Base-by-base conservation (phyloP, 2,329 filamentous ascomycete species). In the Fusarium papillatum region DNA sequence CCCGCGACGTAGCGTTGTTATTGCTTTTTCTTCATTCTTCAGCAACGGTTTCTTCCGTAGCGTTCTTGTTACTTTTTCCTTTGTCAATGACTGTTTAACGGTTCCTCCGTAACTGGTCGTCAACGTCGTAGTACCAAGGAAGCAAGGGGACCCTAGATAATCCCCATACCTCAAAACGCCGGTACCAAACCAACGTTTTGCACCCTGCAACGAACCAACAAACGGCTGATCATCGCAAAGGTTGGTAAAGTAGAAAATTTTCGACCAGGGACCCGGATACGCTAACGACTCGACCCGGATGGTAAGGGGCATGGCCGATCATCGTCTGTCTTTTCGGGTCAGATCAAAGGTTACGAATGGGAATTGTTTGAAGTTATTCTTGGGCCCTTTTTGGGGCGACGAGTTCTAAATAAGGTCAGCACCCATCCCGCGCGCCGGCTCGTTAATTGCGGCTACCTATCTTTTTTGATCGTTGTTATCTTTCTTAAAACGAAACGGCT, bases 371-470 rank as follows among this genome's bases (percentile, higher is more conserved):
- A 36, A 34, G 53, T 34, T 57, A 22, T 57, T 34, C 46, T 50
- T 50, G 38, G 50, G 50, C 19, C 53, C 22, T 16, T 31, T 31
- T 31, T 31, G 29, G 19, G 24, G 50, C 29, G 16, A 31, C 29
- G 29, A 31, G 53, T 29, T 57, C 53, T 57, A 57, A 57, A 57
- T 59, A 59, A 59, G 55, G 55, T 14, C 55, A 59, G 55, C 29
- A 16, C 29, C 55, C 31, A 14, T 38, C 55, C 55, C 29, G 29
- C 55, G 55, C 34, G 31, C n/a, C 34, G 19, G 55, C 55, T 38
- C 31, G 31, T 59, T n/a, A 24, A 59, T 38, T 59, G 31, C 55
- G 55, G 55, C 31, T 57, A 57, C 31, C 55, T 24, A 16, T 59
- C 50, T 31, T 36, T 53, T 50, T 55, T 31, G 50, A 34, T 34